Percentiles rank a stretch among this genome's conserved stretches.
Conservation (phyloP, 23 red algal species). For the Agarophyton chilense region DNA sequence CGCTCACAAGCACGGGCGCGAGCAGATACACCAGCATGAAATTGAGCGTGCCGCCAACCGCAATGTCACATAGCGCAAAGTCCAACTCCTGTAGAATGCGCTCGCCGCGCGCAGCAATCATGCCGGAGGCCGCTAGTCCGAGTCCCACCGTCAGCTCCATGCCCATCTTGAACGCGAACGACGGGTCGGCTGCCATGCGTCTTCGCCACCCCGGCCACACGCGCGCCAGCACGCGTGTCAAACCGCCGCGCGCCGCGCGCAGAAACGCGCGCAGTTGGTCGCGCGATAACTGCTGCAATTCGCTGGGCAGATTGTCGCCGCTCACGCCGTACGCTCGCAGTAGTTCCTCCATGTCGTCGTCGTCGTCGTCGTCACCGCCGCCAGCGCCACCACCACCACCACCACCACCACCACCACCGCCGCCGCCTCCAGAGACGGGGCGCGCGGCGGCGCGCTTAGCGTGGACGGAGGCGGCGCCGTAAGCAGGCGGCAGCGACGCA, state of each 20-base stretch:
- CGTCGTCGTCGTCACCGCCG: not conserved
- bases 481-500: not conserved
- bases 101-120: conserved; percentile 89
- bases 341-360: not conserved
- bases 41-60: conserved; percentile 89
- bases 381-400: not conserved
- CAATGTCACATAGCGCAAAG: conserved; percentile 80
- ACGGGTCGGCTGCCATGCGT: conserved; percentile 74
- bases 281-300: conserved; percentile 45
- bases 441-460: not conserved
- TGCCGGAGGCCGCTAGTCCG: conserved; percentile 81
- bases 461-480: too few species aligned
- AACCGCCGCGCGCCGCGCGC: conserved; percentile 13
- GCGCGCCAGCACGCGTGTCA: conserved; percentile 52
- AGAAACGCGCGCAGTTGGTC: conserved; percentile 56
- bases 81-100: conserved; percentile 88
- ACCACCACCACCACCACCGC: not conserved
- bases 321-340: not conserved
- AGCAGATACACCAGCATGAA: conserved; percentile 91
- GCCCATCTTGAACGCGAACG: conserved; percentile 94
- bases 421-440: not conserved
- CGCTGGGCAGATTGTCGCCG: conserved; percentile 16
- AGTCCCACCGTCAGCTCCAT: conserved; percentile 98
- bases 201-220: conserved; percentile 84
- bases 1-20: conserved; percentile 40